Percentiles rank a stretch among this genome's conserved stretches.
phyloP scores from a whole-genome alignment of 2,329 filamentous ascomycete species.

The Aspergillus phoenicis region DNA sequence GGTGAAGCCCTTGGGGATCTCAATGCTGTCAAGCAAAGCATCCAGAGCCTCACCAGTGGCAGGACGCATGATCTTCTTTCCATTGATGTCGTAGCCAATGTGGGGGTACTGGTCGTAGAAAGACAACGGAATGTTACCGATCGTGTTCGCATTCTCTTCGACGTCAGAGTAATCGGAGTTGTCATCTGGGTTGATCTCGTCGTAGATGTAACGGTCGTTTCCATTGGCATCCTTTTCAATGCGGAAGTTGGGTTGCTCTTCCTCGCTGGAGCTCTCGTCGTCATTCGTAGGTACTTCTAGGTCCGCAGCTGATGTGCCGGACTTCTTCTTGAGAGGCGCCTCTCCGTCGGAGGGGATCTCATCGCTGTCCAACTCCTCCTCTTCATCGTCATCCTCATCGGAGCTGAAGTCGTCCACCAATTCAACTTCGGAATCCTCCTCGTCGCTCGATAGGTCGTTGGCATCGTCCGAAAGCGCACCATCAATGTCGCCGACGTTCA shows the following conservation, averaged over 20 bases:
- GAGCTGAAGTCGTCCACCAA: slow-evolving; percentile 58
- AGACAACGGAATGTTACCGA: slow-evolving; percentile 88
- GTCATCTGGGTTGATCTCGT: slow-evolving; percentile 91
- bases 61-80: slow-evolving; percentile 95
- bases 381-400: slow-evolving; percentile 53
- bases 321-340: slow-evolving; percentile 43
- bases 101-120: slow-evolving; percentile 98
- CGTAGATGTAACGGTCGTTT: slow-evolving; percentile 85
- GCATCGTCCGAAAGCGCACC: slow-evolving; percentile 47
- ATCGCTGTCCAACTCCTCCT: slow-evolving; percentile 54
- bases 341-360: slow-evolving; percentile 53
- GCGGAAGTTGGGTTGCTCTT: slow-evolving; percentile 57
- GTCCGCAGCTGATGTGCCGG: slow-evolving; percentile 26
- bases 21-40: slow-evolving; percentile 91
- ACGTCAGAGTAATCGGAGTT: slow-evolving; percentile 94
- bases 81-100: slow-evolving; percentile 98
- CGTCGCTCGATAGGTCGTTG: slow-evolving; percentile 42
- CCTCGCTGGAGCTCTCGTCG: slow-evolving; percentile 32
- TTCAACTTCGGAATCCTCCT: slow-evolving; percentile 54
- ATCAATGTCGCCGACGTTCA: slow-evolving; percentile 49
- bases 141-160: slow-evolving; percentile 79
- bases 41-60: slow-evolving; percentile 92
- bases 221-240: slow-evolving; percentile 84
- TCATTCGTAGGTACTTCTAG: slow-evolving; percentile 13
- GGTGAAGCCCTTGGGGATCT: slow-evolving; percentile 96